phyloP scores from a whole-genome alignment of 495 filamentous ascomycete genomes.

The Sordaria brevicollis region DNA sequence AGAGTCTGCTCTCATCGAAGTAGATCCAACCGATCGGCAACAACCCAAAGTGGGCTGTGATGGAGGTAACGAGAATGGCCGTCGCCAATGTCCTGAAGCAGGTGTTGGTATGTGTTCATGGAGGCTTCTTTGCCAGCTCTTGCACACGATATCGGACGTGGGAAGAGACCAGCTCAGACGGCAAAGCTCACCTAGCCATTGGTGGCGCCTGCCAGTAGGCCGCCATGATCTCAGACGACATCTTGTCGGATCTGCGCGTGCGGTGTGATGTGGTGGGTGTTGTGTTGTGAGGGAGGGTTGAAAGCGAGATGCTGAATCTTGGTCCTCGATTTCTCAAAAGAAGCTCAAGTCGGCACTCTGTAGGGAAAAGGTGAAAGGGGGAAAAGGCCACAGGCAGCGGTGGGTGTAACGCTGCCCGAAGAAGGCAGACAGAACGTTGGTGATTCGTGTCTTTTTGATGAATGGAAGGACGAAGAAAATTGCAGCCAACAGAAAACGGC shows the following conservation, averaged over 20 bases:
- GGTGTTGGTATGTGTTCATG: slow-evolving; percentile 1
- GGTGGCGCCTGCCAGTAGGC: slow-evolving; percentile 62
- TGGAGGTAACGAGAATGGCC: slow-evolving; percentile 52
- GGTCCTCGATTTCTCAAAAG: slow-evolving; percentile 7
- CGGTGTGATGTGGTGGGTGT: slow-evolving; percentile 1
- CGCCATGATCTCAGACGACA: slow-evolving; percentile 41
- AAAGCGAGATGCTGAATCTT: slow-evolving; percentile 1
- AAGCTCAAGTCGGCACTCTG: slow-evolving; percentile 16
- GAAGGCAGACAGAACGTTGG: slow-evolving; percentile 4
- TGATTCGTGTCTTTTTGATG: slow-evolving; percentile 28
- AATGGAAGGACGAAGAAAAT: slow-evolving; percentile 13
- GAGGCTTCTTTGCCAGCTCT: not conserved
- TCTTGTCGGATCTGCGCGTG: slow-evolving; percentile 1
- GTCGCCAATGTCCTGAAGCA: slow-evolving; percentile 57
- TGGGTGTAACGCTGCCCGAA: slow-evolving; percentile 7
- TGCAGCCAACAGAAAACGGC: slow-evolving; percentile 4
- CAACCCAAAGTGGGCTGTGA: slow-evolving; percentile 50
- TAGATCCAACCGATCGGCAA: slow-evolving; percentile 42
- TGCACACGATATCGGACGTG: not conserved
- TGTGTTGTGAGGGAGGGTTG: not conserved
- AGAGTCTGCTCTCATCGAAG: slow-evolving; percentile 46
- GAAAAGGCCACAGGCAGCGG: slow-evolving; percentile 1
- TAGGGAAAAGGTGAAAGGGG: slow-evolving; percentile 2
- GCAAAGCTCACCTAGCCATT: slow-evolving; percentile 49
- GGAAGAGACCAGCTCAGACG: not conserved